Evolutionary conservation across 2,329 filamentous ascomycete species (phyloP), one percentile per base, ranked within the genome.

Genomic region (Fonsecaea monophora): DNA sequence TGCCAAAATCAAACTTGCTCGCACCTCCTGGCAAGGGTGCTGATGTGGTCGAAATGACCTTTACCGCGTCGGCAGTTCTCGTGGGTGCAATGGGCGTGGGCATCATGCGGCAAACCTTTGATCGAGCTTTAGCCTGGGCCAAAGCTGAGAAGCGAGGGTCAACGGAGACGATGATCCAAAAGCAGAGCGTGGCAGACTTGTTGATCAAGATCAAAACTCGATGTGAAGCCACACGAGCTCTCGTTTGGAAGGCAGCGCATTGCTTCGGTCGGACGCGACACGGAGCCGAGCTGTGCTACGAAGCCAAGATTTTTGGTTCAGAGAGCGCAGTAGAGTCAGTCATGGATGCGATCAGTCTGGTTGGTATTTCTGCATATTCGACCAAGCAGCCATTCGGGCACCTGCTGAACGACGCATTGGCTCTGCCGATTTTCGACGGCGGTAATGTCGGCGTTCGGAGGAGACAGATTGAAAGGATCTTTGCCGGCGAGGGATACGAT

Each of bases 71-170:
- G 2, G 84, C 83, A 1, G 80, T 81, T 1, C 76, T 87, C 0
- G 84, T 86, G 0, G 84, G 84, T 1, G 84, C 84, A 2, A 86
- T 87, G 81, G 78, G 78, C 9, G 82, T 84, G 0, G 83, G 84
- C 1, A 75, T 87, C 48, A 85, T 85, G 83, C 79, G 85, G 0
- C 80, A 82, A 0, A 80, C 81, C 0, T 87, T 87, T 68, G 84
- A 86, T 13, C 79, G 79, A 0, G 84, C 83, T 1, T 74, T 87
- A 1, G 69, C 71, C 1, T 87, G 86, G 67, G 82, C 83, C 1
- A 84, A 83, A 70, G 60, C 61, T 0, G 80, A 86, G n/a, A 70
- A 74, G 1, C 76, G 84, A 1, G 77, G 82, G 15, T 84, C 84
- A 1, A 78, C 75, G 0, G 76, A 79, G 34, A 76, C 78, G 0